Evolutionary conservation across 306 rosid genomes (phyloP), one percentile per base, ranked within the genome.

Genomic region (Sindora glabra): DNA sequence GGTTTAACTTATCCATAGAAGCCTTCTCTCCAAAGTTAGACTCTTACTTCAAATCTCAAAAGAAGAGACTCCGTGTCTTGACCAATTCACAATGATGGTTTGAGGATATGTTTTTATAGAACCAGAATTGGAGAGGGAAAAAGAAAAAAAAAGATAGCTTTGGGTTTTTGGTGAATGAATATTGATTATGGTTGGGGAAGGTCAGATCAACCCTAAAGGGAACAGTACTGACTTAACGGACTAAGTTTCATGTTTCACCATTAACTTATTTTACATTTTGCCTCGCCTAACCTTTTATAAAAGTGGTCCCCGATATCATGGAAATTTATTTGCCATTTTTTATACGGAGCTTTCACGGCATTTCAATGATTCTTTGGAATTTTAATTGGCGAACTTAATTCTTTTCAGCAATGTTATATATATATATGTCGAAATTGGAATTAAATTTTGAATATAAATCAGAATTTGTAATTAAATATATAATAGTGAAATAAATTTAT

Each of bases 1-100:
- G 68, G 42, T 76, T 74, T 34, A 67, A 44, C 83, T 79, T 85
- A 23, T 78, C 80, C 89, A 76, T 90, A 14, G 49, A 32, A 13
- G 1, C 22, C 29, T 32, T 21, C 24, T 16, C 37, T 21, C 34
- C 22, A 10, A n/a, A 48, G 14, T 62, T 36, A 2, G 6, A 29
- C 30, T 15, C 30, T 53, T 32, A 13, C 11, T 25, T 40, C 45
- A 49, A 62, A 54, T 21, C 22, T 3, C 5, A 12, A 22, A 1
- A 46, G 8, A 24, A 11, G 6, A 14, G 2, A 18, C 11, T 45
- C 34, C 10, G 48, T 8, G 13, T 34, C 38, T 64, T 53, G 32
- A 45, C 34, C 29, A 56, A 25, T 23, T 23, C 30, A 25, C 19
- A 36, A n/a, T 21, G 41, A 55, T 25, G 27, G 0, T 61, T 37